Conservation (phyloP, 1,284 basidiomycete species). For the Cutaneotrichosporon spelunceum region DNA sequence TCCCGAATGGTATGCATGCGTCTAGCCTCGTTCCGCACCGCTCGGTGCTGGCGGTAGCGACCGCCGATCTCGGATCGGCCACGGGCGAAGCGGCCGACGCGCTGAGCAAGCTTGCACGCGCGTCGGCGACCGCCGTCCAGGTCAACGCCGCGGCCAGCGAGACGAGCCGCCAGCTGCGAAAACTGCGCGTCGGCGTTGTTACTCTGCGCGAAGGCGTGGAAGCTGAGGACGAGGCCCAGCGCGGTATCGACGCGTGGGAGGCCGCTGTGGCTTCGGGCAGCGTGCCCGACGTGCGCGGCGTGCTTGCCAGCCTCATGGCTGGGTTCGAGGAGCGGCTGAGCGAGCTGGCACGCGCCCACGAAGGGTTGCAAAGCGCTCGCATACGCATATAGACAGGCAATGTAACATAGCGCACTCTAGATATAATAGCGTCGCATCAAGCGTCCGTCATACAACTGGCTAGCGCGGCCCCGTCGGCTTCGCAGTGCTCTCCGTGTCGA, state of each 20-base stretch:
- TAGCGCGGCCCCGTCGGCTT: constrained; percentile 4
- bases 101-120: neutral
- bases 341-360: neutral
- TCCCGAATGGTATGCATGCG: neutral
- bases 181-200: constrained; percentile 11
- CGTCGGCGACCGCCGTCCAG: neutral
- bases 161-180: constrained; percentile 8
- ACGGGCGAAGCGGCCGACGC: neutral
- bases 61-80: neutral
- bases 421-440: neutral
- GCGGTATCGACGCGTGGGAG: constrained; percentile 19
- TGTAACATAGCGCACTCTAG: constrained; percentile 1
- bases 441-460: constrained; percentile 10
- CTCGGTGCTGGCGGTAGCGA: neutral
- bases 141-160: neutral
- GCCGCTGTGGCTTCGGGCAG: constrained; percentile 1
- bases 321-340: constrained; percentile 22
- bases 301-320: constrained; percentile 6
- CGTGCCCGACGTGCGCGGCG: constrained; percentile 2
- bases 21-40: neutral
- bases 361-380: neutral
- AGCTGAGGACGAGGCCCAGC: constrained; percentile 15
- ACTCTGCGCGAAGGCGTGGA: constrained; percentile 14
- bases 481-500: neutral
- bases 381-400: neutral